Conservation (phyloP, 345 rosid genomes). For the Kandelia obovata region DNA sequence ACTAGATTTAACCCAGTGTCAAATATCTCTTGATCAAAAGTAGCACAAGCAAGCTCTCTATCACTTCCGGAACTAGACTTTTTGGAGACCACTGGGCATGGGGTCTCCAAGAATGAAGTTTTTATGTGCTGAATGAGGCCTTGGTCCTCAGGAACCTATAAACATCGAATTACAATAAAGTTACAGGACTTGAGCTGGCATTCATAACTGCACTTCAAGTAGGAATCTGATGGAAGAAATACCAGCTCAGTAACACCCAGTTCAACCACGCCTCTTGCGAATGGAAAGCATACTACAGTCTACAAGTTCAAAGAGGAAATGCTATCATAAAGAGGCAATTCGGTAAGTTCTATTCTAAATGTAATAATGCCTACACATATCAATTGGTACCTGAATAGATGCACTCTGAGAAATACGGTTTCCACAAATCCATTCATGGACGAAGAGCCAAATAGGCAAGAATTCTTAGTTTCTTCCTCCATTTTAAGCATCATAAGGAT, state of each 20-base stretch:
- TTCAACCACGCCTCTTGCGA: constrained; percentile 74
- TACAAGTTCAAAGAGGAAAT: constrained; percentile 34
- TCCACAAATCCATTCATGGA: constrained; percentile 16
- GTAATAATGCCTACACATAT: neutral
- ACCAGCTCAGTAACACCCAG: constrained; percentile 83
- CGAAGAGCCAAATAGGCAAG: constrained; percentile 4
- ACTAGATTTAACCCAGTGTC: constrained; percentile 36
- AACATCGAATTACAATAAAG: constrained; percentile 5
- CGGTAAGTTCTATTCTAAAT: too few species aligned
- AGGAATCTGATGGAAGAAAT: constrained; percentile 13
- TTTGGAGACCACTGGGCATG: constrained; percentile 28
- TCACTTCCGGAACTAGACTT: constrained; percentile 30
- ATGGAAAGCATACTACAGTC: constrained; percentile 85
- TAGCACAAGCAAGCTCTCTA: constrained; percentile 23
- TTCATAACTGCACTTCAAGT: neutral
- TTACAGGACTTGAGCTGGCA: constrained; percentile 9
- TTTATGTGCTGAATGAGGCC: constrained; percentile 54
- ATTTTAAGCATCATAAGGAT: neutral
- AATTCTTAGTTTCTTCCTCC: constrained; percentile 6
- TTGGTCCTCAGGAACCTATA: constrained; percentile 73
- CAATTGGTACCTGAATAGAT: constrained; percentile 55
- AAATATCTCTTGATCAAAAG: constrained; percentile 30
- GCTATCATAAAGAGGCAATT: neutral
- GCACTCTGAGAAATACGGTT: constrained; percentile 62
- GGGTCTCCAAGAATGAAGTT: constrained; percentile 54